Conservation (phyloP, 371 early-diverging fungal species). For the Nematocida sp. region DNA sequence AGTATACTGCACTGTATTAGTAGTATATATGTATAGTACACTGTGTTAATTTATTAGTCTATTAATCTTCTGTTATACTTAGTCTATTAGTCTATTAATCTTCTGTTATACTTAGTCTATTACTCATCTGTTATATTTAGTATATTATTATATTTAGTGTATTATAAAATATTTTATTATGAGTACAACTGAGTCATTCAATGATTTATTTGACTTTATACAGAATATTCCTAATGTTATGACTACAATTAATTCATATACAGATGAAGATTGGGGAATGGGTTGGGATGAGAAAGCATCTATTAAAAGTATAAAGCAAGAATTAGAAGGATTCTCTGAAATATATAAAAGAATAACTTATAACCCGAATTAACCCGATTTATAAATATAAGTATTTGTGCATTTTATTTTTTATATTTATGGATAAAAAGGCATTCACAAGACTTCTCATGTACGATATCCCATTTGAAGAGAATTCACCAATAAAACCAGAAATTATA, state of each 20-base stretch:
- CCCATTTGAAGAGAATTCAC: background rate
- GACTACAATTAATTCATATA: background rate
- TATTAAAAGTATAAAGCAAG: background rate
- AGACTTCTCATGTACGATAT: constrained; percentile 44
- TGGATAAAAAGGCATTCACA: constrained; percentile 50
- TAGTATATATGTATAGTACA: too few species aligned
- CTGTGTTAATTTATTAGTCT: too few species aligned
- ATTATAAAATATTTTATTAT: too few species aligned
- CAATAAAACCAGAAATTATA: background rate
- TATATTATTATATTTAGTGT: too few species aligned
- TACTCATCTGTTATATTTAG: too few species aligned
- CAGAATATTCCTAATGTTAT: background rate
- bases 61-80: too few species aligned
- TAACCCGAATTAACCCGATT: too few species aligned
- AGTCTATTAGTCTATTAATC: too few species aligned
- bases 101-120: too few species aligned
- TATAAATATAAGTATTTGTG: background rate
- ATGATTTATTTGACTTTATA: constrained; percentile 2
- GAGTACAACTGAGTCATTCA: background rate
- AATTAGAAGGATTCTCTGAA: background rate
- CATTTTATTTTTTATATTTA: constrained; percentile 20
- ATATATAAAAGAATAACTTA: background rate
- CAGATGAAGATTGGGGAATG: constrained; percentile 10
- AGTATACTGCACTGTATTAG: too few species aligned
- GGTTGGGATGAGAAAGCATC: background rate